Evolutionary conservation across 441 rosid genomes (phyloP).

Genomic region (Erodium moschatum): DNA sequence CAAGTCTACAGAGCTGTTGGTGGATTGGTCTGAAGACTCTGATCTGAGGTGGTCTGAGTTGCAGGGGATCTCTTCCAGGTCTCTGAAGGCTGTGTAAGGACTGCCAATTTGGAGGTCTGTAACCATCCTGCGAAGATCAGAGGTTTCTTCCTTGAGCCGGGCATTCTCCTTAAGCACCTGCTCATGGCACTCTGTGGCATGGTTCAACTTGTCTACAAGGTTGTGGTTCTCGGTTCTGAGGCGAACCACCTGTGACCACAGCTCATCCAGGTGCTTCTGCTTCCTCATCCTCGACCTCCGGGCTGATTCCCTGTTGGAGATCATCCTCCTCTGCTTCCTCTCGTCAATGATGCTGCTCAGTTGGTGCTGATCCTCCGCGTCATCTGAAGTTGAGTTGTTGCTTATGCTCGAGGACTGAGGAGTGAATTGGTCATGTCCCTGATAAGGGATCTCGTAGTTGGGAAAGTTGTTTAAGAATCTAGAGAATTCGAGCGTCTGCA

Average conservation of each 20-base stretch:
- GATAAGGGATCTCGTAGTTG: slow-evolving; percentile 26
- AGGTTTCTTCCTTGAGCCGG: slow-evolving; percentile 68
- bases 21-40: slow-evolving; percentile 38
- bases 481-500: slow-evolving; percentile 38
- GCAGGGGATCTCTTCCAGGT: slow-evolving; percentile 39
- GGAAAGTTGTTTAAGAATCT: slow-evolving; percentile 32
- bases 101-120: slow-evolving; percentile 41
- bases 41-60: slow-evolving; percentile 36
- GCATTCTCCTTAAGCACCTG: slow-evolving; percentile 54
- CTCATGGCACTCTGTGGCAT: slow-evolving; percentile 51
- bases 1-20: slow-evolving; percentile 36
- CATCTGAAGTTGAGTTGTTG: slow-evolving; percentile 77
- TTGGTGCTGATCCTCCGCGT: slow-evolving; percentile 56
- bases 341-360: slow-evolving; percentile 45
- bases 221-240: slow-evolving; percentile 52
- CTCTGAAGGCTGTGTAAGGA: slow-evolving; percentile 37
- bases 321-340: slow-evolving; percentile 64
- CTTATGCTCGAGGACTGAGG: slow-evolving; percentile 33
- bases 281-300: slow-evolving; percentile 72
- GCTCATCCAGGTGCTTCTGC: slow-evolving; percentile 69
- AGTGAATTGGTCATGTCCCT: slow-evolving; percentile 30
- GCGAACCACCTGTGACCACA: slow-evolving; percentile 58
- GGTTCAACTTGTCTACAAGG: slow-evolving; percentile 58
- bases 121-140: slow-evolving; percentile 61
- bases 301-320: slow-evolving; percentile 68